Conservation (phyloP, 345 rosid genomes). For the Citrus sp. region DNA sequence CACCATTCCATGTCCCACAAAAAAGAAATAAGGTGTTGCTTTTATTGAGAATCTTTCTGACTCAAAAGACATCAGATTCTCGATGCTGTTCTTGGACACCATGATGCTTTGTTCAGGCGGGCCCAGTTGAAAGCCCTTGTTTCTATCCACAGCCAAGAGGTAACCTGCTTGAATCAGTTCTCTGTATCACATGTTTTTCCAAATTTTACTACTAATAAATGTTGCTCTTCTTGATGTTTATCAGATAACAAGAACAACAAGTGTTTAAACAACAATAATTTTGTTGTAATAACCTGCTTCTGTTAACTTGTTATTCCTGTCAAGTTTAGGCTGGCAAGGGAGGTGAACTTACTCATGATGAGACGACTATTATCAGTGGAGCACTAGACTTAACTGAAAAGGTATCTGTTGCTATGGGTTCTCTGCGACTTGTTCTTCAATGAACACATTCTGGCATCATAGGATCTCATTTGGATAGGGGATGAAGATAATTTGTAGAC, state of each 20-base stretch:
- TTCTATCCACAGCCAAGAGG: slow-evolving; percentile 81
- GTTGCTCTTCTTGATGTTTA: background rate
- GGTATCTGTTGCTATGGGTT: slow-evolving; percentile 38
- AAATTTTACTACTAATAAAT: background rate
- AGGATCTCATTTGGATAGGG: background rate
- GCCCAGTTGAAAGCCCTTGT: slow-evolving; percentile 87
- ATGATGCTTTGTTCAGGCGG: slow-evolving; percentile 66
- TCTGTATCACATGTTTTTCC: background rate
- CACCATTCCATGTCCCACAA: background rate
- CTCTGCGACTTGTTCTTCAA: background rate
- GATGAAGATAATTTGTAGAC: slow-evolving; percentile 1
- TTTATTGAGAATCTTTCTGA: slow-evolving; percentile 9
- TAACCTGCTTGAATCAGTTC: slow-evolving; percentile 23
- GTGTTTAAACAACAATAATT: slow-evolving; percentile 13
- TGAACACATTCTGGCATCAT: background rate
- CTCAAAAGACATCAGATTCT: slow-evolving; percentile 45
- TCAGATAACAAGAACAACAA: background rate
- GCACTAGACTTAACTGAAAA: slow-evolving; percentile 93
- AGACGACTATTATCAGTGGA: slow-evolving; percentile 93
- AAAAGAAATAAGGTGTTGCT: background rate
- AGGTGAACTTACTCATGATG: slow-evolving; percentile 97
- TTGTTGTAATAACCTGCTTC: slow-evolving; percentile 22
- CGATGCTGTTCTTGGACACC: slow-evolving; percentile 69
- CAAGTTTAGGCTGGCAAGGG: slow-evolving; percentile 88
- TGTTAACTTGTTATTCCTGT: slow-evolving; percentile 23